Evolutionary conservation across 2,329 filamentous ascomycete genomes (phyloP).

Genomic region (Fulvia fulva): DNA sequence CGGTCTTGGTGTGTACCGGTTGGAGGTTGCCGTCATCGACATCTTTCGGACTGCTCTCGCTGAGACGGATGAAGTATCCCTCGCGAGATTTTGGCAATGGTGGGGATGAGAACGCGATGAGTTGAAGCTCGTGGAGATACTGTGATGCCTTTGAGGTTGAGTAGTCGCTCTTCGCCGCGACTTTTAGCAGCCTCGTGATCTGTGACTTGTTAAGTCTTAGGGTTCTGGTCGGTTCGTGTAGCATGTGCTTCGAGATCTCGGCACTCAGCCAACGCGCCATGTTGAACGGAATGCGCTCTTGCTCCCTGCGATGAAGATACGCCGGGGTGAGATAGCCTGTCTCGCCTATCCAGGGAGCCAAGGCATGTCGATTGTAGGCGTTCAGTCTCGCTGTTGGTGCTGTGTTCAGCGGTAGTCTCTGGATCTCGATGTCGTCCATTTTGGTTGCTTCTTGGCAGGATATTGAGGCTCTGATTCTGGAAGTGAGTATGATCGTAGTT

Average conservation of each 20-base stretch:
- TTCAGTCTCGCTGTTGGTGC: slow-evolving; percentile 2
- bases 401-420: slow-evolving; percentile 1
- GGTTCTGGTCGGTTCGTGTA: neutral
- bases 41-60: slow-evolving; percentile 8
- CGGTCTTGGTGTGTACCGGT: neutral
- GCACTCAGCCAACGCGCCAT: slow-evolving; percentile 6
- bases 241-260: neutral
- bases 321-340: slow-evolving; percentile 7
- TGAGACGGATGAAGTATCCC: slow-evolving; percentile 5
- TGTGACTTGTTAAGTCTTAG: neutral
- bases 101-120: neutral
- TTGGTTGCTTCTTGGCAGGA: neutral
- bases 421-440: slow-evolving; percentile 2
- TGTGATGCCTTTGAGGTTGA: neutral
- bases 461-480: neutral
- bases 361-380: slow-evolving; percentile 7
- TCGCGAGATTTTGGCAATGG: neutral
- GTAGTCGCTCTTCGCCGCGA: slow-evolving; percentile 1
- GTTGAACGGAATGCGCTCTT: slow-evolving; percentile 8
- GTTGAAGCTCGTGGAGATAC: neutral
- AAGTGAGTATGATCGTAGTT: neutral
- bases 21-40: slow-evolving; percentile 6
- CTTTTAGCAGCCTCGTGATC: neutral
- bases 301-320: slow-evolving; percentile 5
- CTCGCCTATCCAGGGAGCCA: slow-evolving; percentile 5